Evolutionary conservation across 1,284 basidiomycete species (phyloP).

Genomic region (Violaceomyces palustris): DNA sequence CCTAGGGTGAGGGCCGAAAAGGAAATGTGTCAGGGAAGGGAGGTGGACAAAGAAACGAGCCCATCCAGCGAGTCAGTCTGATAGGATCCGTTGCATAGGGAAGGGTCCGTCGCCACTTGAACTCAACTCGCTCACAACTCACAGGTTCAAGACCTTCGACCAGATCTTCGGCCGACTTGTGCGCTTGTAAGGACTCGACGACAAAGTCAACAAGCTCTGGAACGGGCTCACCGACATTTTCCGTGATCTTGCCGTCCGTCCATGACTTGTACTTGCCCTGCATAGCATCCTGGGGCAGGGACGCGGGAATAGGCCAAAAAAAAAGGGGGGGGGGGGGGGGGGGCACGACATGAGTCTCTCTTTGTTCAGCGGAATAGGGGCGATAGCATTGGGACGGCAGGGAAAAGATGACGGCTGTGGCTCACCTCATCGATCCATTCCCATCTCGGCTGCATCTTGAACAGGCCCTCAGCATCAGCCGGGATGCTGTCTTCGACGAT

Average conservation of each 20-base stretch:
- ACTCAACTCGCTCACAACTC: too few relatives aligned
- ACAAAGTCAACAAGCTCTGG: conserved; percentile 38
- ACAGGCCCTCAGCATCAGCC: conserved; percentile 6
- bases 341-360: too few relatives aligned
- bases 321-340: too few relatives aligned
- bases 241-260: conserved; percentile 36
- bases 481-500: conserved; percentile 12
- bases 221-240: conserved; percentile 42
- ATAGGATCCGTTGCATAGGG: too few relatives aligned
- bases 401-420: too few relatives aligned
- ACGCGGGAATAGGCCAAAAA: too few relatives aligned
- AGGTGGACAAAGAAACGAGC: too few relatives aligned
- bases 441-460: conserved; percentile 29
- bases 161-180: conserved; percentile 13
- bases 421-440: conserved; percentile 27
- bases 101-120: too few relatives aligned
- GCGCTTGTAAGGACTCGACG: conserved; percentile 24
- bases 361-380: not conserved
- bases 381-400: too few relatives aligned
- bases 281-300: conserved; percentile 6
- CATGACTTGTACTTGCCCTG: conserved; percentile 22
- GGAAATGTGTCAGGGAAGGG: too few relatives aligned
- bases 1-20: too few relatives aligned
- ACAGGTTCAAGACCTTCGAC: conserved; percentile 42
- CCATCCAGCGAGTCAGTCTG: too few relatives aligned